Percentiles rank a stretch among this genome's conserved stretches.
These are phyloP conservation scores for Hansenula anomala DNA, from an alignment of 1,139 yeast genomes.

Conservation along the genomic window DNA sequence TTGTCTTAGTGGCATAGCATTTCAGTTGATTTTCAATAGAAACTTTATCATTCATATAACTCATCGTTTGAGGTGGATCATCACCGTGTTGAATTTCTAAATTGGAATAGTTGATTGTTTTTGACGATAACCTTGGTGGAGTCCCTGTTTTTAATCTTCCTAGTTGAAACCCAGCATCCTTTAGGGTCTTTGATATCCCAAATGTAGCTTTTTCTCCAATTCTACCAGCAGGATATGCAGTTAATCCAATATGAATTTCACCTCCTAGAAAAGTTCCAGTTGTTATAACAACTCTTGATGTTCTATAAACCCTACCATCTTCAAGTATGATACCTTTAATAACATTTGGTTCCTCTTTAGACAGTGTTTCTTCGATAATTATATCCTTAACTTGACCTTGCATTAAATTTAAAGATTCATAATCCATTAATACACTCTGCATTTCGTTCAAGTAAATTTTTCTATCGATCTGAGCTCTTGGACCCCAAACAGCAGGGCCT, in stretches of 20 bases:
- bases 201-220: slow-evolving; percentile 90
- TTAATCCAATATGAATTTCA: slow-evolving; percentile 88
- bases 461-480: slow-evolving; percentile 94
- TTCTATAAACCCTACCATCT: slow-evolving; percentile 55
- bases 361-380: slow-evolving; percentile 49
- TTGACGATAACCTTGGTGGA: slow-evolving; percentile 79
- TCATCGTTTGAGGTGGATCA: slow-evolving; percentile 82
- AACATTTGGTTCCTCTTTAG: slow-evolving; percentile 29
- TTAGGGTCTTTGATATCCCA: slow-evolving; percentile 78
- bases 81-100: slow-evolving; percentile 75
- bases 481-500: slow-evolving; percentile 99
- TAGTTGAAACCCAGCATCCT: slow-evolving; percentile 70
- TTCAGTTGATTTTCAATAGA: slow-evolving; percentile 52
- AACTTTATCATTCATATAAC: slow-evolving; percentile 70
- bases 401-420: slow-evolving; percentile 54
- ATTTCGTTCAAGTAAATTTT: slow-evolving; percentile 71
- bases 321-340: slow-evolving; percentile 71
- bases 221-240: slow-evolving; percentile 82
- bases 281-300: slow-evolving; percentile 76
- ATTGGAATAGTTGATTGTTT: slow-evolving; percentile 61
- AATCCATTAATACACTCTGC: slow-evolving; percentile 61
- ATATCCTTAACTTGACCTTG: slow-evolving; percentile 85
- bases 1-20: slow-evolving; percentile 80
- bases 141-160: slow-evolving; percentile 97
- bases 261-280: slow-evolving; percentile 96